phyloP scores from a whole-genome alignment of 768 basidiomycete species.

The Ephemerocybe angulata region DNA sequence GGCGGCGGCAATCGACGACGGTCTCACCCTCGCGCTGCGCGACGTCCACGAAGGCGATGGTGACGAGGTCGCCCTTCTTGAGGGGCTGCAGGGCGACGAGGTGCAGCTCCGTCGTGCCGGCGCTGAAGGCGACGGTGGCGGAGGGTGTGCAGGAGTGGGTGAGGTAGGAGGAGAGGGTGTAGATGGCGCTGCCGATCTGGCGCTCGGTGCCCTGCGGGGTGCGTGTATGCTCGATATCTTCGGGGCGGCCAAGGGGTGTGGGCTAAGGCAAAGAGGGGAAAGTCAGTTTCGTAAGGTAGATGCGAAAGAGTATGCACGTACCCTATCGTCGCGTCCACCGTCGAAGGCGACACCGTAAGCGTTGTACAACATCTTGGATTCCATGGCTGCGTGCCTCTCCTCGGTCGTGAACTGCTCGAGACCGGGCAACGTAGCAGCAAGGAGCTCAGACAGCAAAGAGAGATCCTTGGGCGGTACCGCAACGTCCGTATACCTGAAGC shows the following conservation, averaged over 20 bases:
- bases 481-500: constrained; percentile 66
- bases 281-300: constrained; percentile 1
- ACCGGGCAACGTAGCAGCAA: constrained; percentile 65
- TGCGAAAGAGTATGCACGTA: constrained; percentile 24
- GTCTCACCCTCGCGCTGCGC: constrained; percentile 52
- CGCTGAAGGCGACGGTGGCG: constrained; percentile 59
- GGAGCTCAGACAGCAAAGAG: constrained; percentile 52
- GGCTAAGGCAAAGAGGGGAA: constrained; percentile 44
- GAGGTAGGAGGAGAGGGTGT: constrained; percentile 74
- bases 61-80: constrained; percentile 73
- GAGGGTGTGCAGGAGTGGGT: constrained; percentile 73
- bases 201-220: constrained; percentile 72
- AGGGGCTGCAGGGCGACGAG: constrained; percentile 64
- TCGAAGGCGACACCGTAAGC: constrained; percentile 67
- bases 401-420: constrained; percentile 67
- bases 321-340: constrained; percentile 69
- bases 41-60: constrained; percentile 74
- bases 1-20: constrained; percentile 50
- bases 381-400: constrained; percentile 55
- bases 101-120: constrained; percentile 65
- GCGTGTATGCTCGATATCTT: constrained; percentile 70
- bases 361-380: constrained; percentile 76
- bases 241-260: constrained; percentile 44
- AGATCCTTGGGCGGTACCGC: constrained; percentile 44
- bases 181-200: constrained; percentile 75